These are phyloP conservation scores for Fusarium miscanthi DNA, from an alignment of 2,329 filamentous ascomycete species.

Conservation along the genomic window DNA sequence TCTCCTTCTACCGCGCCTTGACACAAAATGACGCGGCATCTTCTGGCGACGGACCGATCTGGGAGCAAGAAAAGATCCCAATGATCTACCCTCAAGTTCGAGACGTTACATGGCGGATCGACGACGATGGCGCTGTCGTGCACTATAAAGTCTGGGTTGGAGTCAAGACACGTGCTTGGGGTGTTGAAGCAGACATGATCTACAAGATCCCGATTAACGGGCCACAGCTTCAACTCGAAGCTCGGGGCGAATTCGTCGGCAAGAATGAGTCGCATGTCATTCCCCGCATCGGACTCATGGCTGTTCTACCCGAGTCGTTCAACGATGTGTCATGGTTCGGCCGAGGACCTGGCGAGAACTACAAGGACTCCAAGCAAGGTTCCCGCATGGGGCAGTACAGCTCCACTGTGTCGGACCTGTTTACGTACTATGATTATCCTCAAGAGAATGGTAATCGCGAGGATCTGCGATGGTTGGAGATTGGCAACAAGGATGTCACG, in stretches of 20 bases:
- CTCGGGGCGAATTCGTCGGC: neutral
- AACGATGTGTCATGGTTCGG: conserved; percentile 20
- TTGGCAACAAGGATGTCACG: neutral
- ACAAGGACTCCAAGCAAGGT: conserved; percentile 25
- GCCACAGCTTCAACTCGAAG: neutral
- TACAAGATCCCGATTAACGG: neutral
- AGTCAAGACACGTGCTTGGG: conserved; percentile 10
- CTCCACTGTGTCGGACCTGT: neutral
- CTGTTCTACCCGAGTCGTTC: neutral
- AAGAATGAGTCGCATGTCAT: conserved; percentile 9
- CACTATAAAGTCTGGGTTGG: conserved; percentile 28
- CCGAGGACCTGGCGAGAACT: conserved; percentile 16
- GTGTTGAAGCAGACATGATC: conserved; percentile 13
- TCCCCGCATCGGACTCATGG: conserved; percentile 16
- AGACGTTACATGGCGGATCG: neutral
- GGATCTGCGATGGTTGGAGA: conserved; percentile 9
- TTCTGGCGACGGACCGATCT: conserved; percentile 1
- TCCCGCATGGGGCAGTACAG: conserved; percentile 4
- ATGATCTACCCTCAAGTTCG: conserved; percentile 14
- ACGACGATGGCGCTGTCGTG: fast-evolving
- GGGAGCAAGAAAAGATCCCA: neutral
- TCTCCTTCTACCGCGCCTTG: conserved; percentile 3
- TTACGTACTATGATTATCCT: conserved; percentile 24
- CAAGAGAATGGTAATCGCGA: conserved; percentile 25
- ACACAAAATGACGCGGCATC: conserved; percentile 18